Base-by-base conservation (phyloP, 2,329 filamentous ascomycete genomes). In the Fusarium haematococcum region DNA sequence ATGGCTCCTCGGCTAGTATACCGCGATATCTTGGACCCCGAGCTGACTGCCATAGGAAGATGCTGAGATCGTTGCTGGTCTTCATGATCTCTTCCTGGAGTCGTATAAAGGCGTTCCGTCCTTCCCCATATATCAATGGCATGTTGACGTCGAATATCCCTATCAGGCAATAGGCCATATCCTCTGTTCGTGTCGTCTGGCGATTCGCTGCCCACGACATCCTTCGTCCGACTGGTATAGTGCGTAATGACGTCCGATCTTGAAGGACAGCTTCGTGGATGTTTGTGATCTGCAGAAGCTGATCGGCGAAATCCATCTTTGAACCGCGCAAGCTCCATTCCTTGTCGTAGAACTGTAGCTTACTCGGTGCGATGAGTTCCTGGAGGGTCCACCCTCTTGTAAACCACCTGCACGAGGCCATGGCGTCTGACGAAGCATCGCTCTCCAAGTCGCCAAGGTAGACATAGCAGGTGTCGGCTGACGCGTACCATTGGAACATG, bases 401-500 rank as follows among this genome's bases (percentile, higher is more conserved):
- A 2, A 72, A 75, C 79, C 5, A 68, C 2, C 70, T 35, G 3
- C 70, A 70, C 0, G 32, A 11, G 9, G 69, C 20, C 6, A 54
- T 35, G 0, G 27, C 14, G 1, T 1, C 3, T 0, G 20, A n/a
- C 8, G 27, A 16, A 54, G 27, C 18, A 10, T 32, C 27, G 16
- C 50, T 20, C 18, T 35, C 30, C 3, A 74, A 23, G 2, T 74
- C 71, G 4, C 43, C 56, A 7, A 76, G 63, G 20, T 75, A 75
- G 18, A 43, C 67, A 16, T 75, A 77, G 13, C 69, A 77, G 0
- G 61, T 13, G 0, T 35, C 50, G 1, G 75, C 67, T 18, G 68
- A 64, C 10, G 60, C 27, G 16, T 78, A 78, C 32, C 74, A 78
- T 2, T 32, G 30, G 16, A 75, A 78, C 74, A 78, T 78, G 3